phyloP scores from a whole-genome alignment of 495 filamentous ascomycete genomes.

The Penicillium turbatum region DNA sequence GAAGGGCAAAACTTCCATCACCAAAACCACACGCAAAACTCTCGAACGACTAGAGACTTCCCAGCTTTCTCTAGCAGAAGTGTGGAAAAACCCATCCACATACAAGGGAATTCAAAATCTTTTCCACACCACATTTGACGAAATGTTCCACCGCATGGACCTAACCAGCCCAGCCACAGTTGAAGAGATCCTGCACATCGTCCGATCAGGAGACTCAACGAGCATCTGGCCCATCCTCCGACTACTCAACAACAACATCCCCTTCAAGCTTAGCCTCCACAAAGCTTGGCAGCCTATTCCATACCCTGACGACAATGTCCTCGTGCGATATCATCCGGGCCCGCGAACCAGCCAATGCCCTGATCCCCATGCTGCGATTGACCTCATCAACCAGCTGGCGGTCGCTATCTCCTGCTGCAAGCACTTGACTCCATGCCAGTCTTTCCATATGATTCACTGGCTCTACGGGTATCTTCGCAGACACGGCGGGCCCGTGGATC shows the following conservation, averaged over 20 bases:
- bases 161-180: conserved; percentile 31
- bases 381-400: conserved; percentile 40
- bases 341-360: conserved; percentile 21
- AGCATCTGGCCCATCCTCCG: conserved; percentile 33
- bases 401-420: conserved; percentile 31
- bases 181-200: conserved; percentile 27
- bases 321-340: conserved; percentile 30
- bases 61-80: conserved; percentile 24
- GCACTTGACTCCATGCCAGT: conserved; percentile 31
- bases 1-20: conserved; percentile 21
- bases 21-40: conserved; percentile 21
- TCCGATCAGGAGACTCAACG: conserved; percentile 31
- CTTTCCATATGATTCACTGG: conserved; percentile 37
- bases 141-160: conserved; percentile 33
- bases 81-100: conserved; percentile 25
- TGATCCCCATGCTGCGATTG: conserved; percentile 36
- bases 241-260: conserved; percentile 36
- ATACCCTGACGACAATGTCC: conserved; percentile 27
- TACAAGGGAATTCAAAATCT: conserved; percentile 25
- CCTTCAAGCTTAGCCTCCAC: conserved; percentile 37
- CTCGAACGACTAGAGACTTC: conserved; percentile 33
- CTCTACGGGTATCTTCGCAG: conserved; percentile 36
- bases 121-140: conserved; percentile 29
- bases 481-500: conserved; percentile 38
- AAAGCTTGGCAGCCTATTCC: conserved; percentile 30